Percentiles rank a stretch among this genome's conserved stretches.
phyloP scores from a whole-genome alignment of 2,329 filamentous ascomycete genomes.

The Alternaria sp. region DNA sequence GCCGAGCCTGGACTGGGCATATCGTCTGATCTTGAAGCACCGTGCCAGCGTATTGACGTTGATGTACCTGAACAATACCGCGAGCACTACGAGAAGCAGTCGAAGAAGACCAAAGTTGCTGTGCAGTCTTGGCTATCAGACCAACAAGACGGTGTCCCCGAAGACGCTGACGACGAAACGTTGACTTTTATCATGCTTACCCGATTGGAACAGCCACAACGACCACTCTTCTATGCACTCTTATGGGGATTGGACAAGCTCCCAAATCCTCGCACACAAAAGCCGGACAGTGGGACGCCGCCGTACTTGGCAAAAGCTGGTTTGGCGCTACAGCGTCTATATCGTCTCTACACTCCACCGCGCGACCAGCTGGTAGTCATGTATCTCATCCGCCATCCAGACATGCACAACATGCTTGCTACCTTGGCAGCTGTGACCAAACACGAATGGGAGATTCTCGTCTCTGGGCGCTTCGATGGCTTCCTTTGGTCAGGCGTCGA shows the following conservation, averaged over 20 bases:
- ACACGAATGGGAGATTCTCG: conserved; percentile 96
- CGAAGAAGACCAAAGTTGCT: conserved; percentile 87
- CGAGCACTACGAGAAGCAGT: conserved; percentile 89
- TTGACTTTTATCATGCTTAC: conserved; percentile 92
- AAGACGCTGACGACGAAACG: conserved; percentile 93
- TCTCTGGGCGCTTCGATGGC: conserved; percentile 91
- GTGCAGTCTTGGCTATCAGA: conserved; percentile 89
- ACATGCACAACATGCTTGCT: conserved; percentile 83
- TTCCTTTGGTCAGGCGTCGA: conserved; percentile 95
- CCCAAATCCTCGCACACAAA: conserved; percentile 67
- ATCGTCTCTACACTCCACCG: conserved; percentile 73
- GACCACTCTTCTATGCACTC: conserved; percentile 82
- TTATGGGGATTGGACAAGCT: conserved; percentile 65
- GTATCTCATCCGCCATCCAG: conserved; percentile 82
- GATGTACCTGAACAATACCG: conserved; percentile 93
- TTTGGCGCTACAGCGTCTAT: conserved; percentile 81
- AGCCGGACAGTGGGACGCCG: conserved; percentile 66
- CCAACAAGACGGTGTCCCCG: conserved; percentile 78
- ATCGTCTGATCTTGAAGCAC: conserved; percentile 56
- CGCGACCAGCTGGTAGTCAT: conserved; percentile 86
- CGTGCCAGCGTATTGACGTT: conserved; percentile 83
- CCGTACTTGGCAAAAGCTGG: conserved; percentile 78
- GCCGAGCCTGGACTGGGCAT: conserved; percentile 65
- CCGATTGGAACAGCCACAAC: conserved; percentile 75
- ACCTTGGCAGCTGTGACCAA: conserved; percentile 87